A percentile compares a stretch with the other conserved stretches of the same genome.
phyloP scores from a whole-genome alignment of 2,329 filamentous ascomycete species.

The Drechmeria coniospora region DNA sequence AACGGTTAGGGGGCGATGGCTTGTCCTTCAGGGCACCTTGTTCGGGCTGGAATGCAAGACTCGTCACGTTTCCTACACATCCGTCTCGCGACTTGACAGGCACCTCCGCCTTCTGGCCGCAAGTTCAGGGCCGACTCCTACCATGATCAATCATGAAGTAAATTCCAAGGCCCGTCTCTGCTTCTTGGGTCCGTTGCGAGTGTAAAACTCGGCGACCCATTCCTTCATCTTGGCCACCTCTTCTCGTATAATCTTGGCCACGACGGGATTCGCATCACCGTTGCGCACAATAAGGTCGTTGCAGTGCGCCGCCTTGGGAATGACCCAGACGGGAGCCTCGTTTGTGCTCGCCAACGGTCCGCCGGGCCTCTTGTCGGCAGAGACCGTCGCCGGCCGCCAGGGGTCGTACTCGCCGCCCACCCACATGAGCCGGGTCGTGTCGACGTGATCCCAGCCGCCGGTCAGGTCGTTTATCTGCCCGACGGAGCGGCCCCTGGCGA shows the following conservation, averaged over 20 bases:
- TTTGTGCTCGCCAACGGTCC: conserved; percentile 33
- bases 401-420: conserved; percentile 45
- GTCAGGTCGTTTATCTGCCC: conserved; percentile 35
- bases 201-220: conserved; percentile 38
- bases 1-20: no score
- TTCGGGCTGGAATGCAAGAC: no score
- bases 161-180: no score
- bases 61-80: no score
- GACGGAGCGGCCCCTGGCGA: conserved; percentile 27
- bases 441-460: conserved; percentile 35
- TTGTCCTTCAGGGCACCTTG: no score
- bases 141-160: no score
- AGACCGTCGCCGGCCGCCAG: conserved; percentile 39
- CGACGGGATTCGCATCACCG: conserved; percentile 22
- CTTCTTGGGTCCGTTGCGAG: no score
- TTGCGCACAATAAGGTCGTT: conserved; percentile 34
- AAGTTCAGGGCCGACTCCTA: no score
- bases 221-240: conserved; percentile 32
- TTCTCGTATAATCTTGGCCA: conserved; percentile 14
- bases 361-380: conserved; percentile 34
- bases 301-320: conserved; percentile 39
- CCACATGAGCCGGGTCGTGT: conserved; percentile 39
- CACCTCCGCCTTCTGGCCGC: no score
- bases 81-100: no score
- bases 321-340: conserved; percentile 33